These are phyloP conservation scores for Pseudodiploospora longispora DNA, from an alignment of 2,329 filamentous ascomycete genomes.

Conservation along the genomic window DNA sequence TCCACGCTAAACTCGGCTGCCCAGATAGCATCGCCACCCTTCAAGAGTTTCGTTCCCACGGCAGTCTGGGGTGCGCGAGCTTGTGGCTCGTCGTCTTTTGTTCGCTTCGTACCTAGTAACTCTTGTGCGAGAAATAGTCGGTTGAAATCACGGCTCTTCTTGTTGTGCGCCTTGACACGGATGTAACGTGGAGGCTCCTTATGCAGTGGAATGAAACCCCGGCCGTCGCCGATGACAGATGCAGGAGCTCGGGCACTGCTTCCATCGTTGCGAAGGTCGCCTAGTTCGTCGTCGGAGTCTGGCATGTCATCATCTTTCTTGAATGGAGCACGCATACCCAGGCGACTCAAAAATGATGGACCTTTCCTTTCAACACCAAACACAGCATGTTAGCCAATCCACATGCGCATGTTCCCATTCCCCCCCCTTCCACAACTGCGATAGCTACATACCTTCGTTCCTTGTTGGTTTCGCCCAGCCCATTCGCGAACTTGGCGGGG, in stretches of 20 bases:
- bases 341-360: slow-evolving; percentile 80
- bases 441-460: slow-evolving; percentile 53
- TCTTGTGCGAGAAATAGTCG: slow-evolving; percentile 89
- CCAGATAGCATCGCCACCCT: slow-evolving; percentile 69
- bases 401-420: not conserved
- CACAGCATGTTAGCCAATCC: slow-evolving; percentile 8
- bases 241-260: slow-evolving; percentile 78
- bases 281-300: slow-evolving; percentile 63
- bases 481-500: slow-evolving; percentile 26
- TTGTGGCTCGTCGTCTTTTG: slow-evolving; percentile 18
- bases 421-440: too few relatives aligned
- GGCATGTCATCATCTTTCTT: slow-evolving; percentile 55
- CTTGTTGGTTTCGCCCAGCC: slow-evolving; percentile 38
- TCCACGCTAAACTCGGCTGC: slow-evolving; percentile 88
- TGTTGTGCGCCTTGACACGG: slow-evolving; percentile 71
- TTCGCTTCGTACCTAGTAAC: slow-evolving; percentile 52
- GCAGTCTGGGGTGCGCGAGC: slow-evolving; percentile 26
- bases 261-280: slow-evolving; percentile 63
- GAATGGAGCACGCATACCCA: slow-evolving; percentile 63
- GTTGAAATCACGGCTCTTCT: slow-evolving; percentile 75
- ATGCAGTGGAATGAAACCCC: slow-evolving; percentile 74
- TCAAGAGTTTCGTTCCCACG: slow-evolving; percentile 32
- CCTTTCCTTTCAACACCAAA: slow-evolving; percentile 55
- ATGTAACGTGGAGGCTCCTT: slow-evolving; percentile 90
- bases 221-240: slow-evolving; percentile 58